Evolutionary conservation across 371 early-diverging fungal genomes (phyloP).

Genomic region (Mortierella sp.): DNA sequence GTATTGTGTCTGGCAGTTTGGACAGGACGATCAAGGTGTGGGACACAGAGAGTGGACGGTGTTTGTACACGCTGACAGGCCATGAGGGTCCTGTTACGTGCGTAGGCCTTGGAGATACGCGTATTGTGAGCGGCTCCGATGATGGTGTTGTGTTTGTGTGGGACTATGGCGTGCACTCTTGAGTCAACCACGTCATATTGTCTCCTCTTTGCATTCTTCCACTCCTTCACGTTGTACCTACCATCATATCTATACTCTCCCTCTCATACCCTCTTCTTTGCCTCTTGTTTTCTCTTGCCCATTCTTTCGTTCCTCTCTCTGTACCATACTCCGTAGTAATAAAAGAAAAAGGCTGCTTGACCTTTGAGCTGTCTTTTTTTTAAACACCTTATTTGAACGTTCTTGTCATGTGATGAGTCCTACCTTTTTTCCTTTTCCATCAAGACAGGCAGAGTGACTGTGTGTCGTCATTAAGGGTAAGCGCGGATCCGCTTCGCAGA

Average conservation of each 20-base stretch:
- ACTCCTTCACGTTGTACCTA: neutral
- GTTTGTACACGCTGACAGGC: slow-evolving; percentile 82
- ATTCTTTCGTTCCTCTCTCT: neutral
- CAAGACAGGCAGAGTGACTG: neutral
- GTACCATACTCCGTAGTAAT: neutral
- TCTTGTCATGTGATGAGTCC: neutral
- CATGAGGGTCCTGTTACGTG: slow-evolving; percentile 81
- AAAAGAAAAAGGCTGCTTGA: neutral
- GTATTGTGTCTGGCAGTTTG: slow-evolving; percentile 93
- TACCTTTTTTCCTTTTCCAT: neutral
- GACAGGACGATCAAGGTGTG: slow-evolving; percentile 95
- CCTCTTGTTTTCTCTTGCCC: neutral
- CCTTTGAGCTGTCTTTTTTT: neutral
- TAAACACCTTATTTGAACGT: neutral
- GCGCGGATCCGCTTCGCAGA: neutral
- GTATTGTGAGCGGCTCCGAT: slow-evolving; percentile 87
- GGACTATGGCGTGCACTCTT: slow-evolving; percentile 72
- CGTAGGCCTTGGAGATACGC: slow-evolving; percentile 88
- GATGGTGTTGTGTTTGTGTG: slow-evolving; percentile 87
- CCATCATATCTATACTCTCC: neutral
- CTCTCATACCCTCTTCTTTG: neutral
- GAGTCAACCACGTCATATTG: neutral
- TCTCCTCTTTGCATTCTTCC: neutral
- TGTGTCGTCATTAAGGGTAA: neutral
- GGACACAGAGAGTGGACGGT: slow-evolving; percentile 91